Percentiles rank a stretch among this genome's conserved stretches.
phyloP scores from a whole-genome alignment of 1,139 yeast genomes.

The Yamadazyma spencermartinsiae region DNA sequence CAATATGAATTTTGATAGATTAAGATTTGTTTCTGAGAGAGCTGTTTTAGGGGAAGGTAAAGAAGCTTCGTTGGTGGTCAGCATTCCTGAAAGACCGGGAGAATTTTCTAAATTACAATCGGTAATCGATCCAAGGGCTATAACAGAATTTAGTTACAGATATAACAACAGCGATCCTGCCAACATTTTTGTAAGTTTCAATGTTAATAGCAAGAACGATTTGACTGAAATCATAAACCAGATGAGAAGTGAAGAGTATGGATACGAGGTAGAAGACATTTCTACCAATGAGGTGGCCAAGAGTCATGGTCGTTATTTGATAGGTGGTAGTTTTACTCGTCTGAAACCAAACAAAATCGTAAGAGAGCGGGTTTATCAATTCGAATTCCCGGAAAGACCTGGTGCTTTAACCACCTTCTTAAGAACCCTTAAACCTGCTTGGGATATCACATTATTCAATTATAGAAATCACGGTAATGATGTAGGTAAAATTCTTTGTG shows the following conservation, averaged over 20 bases:
- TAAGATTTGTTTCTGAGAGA: slow-evolving; percentile 96
- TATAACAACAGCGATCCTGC: slow-evolving; percentile 59
- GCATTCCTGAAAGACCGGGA: slow-evolving; percentile 92
- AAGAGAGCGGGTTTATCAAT: slow-evolving; percentile 75
- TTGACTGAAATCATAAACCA: slow-evolving; percentile 38
- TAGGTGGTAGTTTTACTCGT: slow-evolving; percentile 61
- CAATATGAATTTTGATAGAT: slow-evolving; percentile 94
- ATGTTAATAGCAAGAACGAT: slow-evolving; percentile 71
- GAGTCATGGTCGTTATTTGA: slow-evolving; percentile 91
- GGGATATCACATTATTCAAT: slow-evolving; percentile 94
- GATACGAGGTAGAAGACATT: slow-evolving; percentile 75
- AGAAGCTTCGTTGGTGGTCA: slow-evolving; percentile 87
- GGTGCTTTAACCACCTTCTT: slow-evolving; percentile 87
- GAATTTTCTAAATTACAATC: slow-evolving; percentile 76
- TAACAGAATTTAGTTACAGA: slow-evolving; percentile 93
- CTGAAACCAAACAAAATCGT: slow-evolving; percentile 39
- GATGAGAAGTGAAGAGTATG: slow-evolving; percentile 39
- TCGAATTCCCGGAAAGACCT: slow-evolving; percentile 97
- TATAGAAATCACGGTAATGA: slow-evolving; percentile 97
- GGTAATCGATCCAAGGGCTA: slow-evolving; percentile 79
- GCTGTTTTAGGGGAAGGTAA: slow-evolving; percentile 97
- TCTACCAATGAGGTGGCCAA: slow-evolving; percentile 94
- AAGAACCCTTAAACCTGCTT: slow-evolving; percentile 65
- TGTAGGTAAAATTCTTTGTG: slow-evolving; percentile 88
- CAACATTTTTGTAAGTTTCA: slow-evolving; percentile 83